These are phyloP conservation scores for Aspergillus affinis DNA, from an alignment of 495 filamentous ascomycete genomes.

Conservation along the genomic window DNA sequence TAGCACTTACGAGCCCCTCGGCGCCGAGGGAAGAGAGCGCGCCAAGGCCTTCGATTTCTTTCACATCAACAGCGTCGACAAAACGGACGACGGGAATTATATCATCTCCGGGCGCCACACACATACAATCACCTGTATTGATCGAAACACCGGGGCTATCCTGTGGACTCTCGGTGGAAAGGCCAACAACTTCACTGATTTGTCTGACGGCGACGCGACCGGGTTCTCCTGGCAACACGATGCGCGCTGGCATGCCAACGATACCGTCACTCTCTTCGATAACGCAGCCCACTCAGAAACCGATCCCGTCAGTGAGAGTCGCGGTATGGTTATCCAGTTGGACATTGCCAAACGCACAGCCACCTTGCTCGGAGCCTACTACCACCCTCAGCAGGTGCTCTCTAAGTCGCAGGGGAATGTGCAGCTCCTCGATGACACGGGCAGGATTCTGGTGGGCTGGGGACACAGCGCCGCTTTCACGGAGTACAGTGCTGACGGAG, in stretches of 20 bases:
- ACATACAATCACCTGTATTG: conserved; percentile 41
- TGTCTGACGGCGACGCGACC: conserved; percentile 40
- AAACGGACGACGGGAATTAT: conserved; percentile 49
- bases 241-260: conserved; percentile 41
- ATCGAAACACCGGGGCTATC: conserved; percentile 32
- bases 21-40: conserved; percentile 16
- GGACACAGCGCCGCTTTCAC: conserved; percentile 55
- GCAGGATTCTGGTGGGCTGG: conserved; percentile 58
- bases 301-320: conserved; percentile 23
- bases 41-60: conserved; percentile 45
- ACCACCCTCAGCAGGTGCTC: conserved; percentile 34
- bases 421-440: conserved; percentile 51
- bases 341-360: conserved; percentile 24
- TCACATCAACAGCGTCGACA: conserved; percentile 57
- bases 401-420: conserved; percentile 58
- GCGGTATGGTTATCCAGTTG: conserved; percentile 33
- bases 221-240: conserved; percentile 56
- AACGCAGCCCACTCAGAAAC: conserved; percentile 39
- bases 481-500: conserved; percentile 53
- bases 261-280: conserved; percentile 51
- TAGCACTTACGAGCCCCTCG: conserved; percentile 17
- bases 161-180: conserved; percentile 49
- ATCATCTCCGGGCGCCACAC: conserved; percentile 52
- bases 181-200: conserved; percentile 43
- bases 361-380: conserved; percentile 25